Evolutionary conservation across 75 land plant genomes (phyloP).

Genomic region (Isoetes taiwanensis): DNA sequence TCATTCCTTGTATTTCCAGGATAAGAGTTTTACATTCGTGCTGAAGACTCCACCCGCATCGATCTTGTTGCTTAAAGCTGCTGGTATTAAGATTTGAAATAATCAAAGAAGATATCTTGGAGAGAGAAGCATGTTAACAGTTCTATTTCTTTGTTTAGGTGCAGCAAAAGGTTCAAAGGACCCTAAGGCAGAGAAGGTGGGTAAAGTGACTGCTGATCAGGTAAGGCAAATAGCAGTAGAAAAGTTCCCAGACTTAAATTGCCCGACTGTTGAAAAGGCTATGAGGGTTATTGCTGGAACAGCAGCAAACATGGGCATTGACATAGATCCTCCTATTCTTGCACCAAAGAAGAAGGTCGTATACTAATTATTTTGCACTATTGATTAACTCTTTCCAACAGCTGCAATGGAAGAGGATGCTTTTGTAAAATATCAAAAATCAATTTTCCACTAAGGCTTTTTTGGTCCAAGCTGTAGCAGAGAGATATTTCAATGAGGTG

Average conservation of each 20-base stretch:
- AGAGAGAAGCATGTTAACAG: neutral
- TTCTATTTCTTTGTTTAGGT: slow-evolving; percentile 24
- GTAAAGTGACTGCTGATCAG: slow-evolving; percentile 74
- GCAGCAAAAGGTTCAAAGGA: slow-evolving; percentile 80
- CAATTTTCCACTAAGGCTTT: too few species aligned
- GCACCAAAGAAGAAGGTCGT: slow-evolving; percentile 18
- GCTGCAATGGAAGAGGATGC: too few species aligned
- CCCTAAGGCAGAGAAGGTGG: slow-evolving; percentile 65
- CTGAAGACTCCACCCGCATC: slow-evolving; percentile 99
- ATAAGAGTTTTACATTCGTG: slow-evolving; percentile 86
- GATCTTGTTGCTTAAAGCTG: slow-evolving; percentile 81
- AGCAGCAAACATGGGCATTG: slow-evolving; percentile 93
- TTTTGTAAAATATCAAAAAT: too few species aligned
- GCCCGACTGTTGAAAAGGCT: slow-evolving; percentile 72
- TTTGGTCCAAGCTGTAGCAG: too few species aligned
- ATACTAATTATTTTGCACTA: too few species aligned
- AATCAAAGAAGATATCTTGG: too few species aligned
- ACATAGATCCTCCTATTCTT: slow-evolving; percentile 83
- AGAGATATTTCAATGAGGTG: too few species aligned
- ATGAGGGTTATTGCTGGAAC: slow-evolving; percentile 94
- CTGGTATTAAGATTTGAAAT: too few species aligned
- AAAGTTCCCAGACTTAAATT: slow-evolving; percentile 87
- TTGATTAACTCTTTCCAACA: too few species aligned
- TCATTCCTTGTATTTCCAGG: slow-evolving; percentile 28
- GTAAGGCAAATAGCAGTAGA: slow-evolving; percentile 62